Evolutionary conservation across 1,284 basidiomycete genomes (phyloP).

Genomic region (Naganishia liquefaciens): DNA sequence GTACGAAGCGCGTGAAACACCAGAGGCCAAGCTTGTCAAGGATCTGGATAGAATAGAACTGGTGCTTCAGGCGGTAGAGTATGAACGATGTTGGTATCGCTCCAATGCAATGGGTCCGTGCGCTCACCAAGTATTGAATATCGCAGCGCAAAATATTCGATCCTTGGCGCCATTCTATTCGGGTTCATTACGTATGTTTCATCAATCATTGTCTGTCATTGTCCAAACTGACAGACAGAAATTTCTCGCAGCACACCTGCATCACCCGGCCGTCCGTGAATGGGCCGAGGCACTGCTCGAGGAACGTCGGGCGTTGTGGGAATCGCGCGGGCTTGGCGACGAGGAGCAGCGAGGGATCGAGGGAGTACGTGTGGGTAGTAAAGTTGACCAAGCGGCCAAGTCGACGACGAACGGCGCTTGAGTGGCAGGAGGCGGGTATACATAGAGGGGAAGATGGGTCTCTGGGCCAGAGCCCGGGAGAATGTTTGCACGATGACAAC

Average conservation of each 20-base stretch:
- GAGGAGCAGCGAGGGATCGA: conserved; percentile 43
- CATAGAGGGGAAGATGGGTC: background rate
- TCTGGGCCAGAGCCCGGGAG: background rate
- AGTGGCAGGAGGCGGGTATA: background rate
- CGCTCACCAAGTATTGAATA: background rate
- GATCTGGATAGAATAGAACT: conserved; percentile 93
- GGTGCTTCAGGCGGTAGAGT: conserved; percentile 66
- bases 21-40: conserved; percentile 89
- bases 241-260: conserved; percentile 54
- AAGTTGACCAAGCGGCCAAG: conserved; percentile 6
- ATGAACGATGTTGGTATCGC: conserved; percentile 55
- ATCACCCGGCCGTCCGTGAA: conserved; percentile 70
- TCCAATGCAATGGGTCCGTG: too few relatives aligned
- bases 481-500: background rate
- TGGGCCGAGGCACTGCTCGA: conserved; percentile 71
- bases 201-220: background rate
- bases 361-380: conserved; percentile 27
- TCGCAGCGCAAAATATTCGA: conserved; percentile 50
- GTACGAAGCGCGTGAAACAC: conserved; percentile 79
- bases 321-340: conserved; percentile 42
- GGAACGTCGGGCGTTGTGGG: conserved; percentile 57
- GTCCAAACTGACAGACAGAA: background rate
- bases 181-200: conserved; percentile 49
- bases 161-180: conserved; percentile 51
- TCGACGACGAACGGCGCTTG: background rate